Conservation (phyloP, 139 green algal genomes). For the Nannochloris sp. region DNA sequence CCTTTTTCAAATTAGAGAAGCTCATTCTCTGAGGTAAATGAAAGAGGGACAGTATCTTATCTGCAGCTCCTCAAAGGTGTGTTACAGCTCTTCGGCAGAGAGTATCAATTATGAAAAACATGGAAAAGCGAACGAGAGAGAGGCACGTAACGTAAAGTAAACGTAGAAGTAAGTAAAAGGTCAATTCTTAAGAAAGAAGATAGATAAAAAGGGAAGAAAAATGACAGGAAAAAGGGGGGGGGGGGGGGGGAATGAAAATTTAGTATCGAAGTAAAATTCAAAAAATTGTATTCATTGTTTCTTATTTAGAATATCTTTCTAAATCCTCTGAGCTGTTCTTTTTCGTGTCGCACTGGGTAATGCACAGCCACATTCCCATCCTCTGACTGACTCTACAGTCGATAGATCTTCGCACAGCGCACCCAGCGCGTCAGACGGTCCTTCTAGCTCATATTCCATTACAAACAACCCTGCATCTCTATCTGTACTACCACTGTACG, state of each 20-base stretch:
- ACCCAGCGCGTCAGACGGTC: neutral
- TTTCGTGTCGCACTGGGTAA: neutral
- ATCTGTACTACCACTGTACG: slow-evolving; percentile 21
- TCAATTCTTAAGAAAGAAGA: too few relatives aligned
- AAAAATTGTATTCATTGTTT: neutral
- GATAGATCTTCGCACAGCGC: slow-evolving; percentile 14
- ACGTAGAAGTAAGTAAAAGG: neutral
- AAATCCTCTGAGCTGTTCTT: neutral
- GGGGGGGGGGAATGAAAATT: too few relatives aligned
- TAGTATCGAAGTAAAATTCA: neutral
- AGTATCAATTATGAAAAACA: too few relatives aligned
- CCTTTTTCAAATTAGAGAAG: too few relatives aligned
- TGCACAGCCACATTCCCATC: slow-evolving; percentile 8
- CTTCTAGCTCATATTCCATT: slow-evolving; percentile 33
- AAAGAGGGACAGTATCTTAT: too few relatives aligned
- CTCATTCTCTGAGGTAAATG: too few relatives aligned
- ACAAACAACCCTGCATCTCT: slow-evolving; percentile 16
- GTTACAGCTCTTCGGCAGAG: too few relatives aligned
- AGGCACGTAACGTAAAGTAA: too few relatives aligned
- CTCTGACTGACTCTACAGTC: slow-evolving; percentile 4
- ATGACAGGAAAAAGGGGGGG: too few relatives aligned
- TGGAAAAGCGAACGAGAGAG: too few relatives aligned
- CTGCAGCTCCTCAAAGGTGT: too few relatives aligned
- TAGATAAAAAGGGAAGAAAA: too few relatives aligned
- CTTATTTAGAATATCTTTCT: neutral